phyloP scores from a whole-genome alignment of 2,329 filamentous ascomycete genomes.

The Colletotrichum destructivum region DNA sequence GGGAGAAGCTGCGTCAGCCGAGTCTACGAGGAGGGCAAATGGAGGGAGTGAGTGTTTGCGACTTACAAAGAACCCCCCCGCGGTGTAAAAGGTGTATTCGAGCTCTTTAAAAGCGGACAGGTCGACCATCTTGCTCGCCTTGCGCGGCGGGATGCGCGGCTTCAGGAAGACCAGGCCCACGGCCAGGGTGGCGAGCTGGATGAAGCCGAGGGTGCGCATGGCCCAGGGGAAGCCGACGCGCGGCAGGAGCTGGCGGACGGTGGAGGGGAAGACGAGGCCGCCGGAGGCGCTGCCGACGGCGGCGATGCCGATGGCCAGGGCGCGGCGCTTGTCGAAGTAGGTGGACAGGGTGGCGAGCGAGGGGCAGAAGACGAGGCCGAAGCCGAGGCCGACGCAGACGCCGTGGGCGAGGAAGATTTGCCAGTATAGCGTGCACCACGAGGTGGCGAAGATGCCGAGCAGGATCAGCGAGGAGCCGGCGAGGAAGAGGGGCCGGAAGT shows the following conservation, averaged over 20 bases:
- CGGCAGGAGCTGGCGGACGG: slow-evolving; percentile 54
- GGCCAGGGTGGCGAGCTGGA: slow-evolving; percentile 58
- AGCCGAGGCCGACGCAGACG: slow-evolving; percentile 64
- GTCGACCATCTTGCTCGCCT: slow-evolving; percentile 60
- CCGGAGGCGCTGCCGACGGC: slow-evolving; percentile 71
- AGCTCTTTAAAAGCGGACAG: slow-evolving; percentile 58
- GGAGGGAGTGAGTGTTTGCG: no score
- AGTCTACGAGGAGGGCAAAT: neutral
- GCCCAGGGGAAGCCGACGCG: slow-evolving; percentile 71
- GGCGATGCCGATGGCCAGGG: slow-evolving; percentile 71
- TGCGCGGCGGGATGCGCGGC: slow-evolving; percentile 58
- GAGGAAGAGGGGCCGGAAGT: slow-evolving; percentile 56
- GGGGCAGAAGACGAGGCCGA: slow-evolving; percentile 71
- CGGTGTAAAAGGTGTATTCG: slow-evolving; percentile 31
- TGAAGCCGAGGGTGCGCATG: slow-evolving; percentile 62
- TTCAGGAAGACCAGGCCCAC: slow-evolving; percentile 56
- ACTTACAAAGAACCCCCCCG: slow-evolving; percentile 37
- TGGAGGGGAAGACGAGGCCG: slow-evolving; percentile 65
- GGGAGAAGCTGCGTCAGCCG: slow-evolving; percentile 35
- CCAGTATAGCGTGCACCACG: slow-evolving; percentile 60
- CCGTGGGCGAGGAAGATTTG: slow-evolving; percentile 66
- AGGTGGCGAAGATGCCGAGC: slow-evolving; percentile 62
- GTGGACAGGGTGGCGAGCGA: slow-evolving; percentile 72
- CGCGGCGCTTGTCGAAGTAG: slow-evolving; percentile 71
- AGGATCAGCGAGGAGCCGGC: slow-evolving; percentile 57